Base-by-base conservation (phyloP, 176 grass and related monocot genomes). In the Zoysia japonica region DNA sequence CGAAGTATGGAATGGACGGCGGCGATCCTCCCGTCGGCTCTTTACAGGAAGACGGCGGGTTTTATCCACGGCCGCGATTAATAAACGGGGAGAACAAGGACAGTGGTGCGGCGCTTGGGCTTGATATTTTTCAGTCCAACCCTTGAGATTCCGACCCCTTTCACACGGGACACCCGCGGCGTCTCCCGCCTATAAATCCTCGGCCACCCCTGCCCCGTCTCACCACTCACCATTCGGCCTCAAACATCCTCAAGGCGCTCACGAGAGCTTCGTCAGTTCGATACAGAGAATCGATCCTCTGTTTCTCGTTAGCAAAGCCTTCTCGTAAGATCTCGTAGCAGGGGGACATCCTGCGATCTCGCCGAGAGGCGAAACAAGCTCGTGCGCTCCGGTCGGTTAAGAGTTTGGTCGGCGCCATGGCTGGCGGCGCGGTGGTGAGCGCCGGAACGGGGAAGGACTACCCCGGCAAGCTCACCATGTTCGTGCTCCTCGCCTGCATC, bases 391-490 rank as follows among this genome's bases (percentile, higher is more conserved):
- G 41, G 2, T 67, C 3, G 50, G 2, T 67, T 28, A 28, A 17
- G 70, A 36, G 9, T 0, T 28, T 2, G n/a, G 46, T 59, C 12
- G 55, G 49, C 49, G 19, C 45, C 11, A 97, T 97, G 94, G 94
- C 94, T 14, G 91, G 89, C 82, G 94, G 91, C 0, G 91, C 74
- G 43, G 78, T 93, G 55, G 80, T 93, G 54, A 91, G 78, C 83
- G 37, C 60, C 45, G 94, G 91, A 15, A 85, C 37, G 19, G 75
- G 36, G 0, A 97, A 90, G 79, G 94, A 97, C 37, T 97, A 97
- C 83, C 91, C 94, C 63, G 94, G 94, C 15, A 93, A 90, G 59
- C 83, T 97, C 61, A 97, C 94, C 60, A 80, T 90, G 76, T 97
- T 91, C 78, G 94, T 97, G 62, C 90, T 97, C 82, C 38, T 97